Evolutionary conservation across 495 filamentous ascomycete species (phyloP).

Genomic region (Gamarada debralockiae): DNA sequence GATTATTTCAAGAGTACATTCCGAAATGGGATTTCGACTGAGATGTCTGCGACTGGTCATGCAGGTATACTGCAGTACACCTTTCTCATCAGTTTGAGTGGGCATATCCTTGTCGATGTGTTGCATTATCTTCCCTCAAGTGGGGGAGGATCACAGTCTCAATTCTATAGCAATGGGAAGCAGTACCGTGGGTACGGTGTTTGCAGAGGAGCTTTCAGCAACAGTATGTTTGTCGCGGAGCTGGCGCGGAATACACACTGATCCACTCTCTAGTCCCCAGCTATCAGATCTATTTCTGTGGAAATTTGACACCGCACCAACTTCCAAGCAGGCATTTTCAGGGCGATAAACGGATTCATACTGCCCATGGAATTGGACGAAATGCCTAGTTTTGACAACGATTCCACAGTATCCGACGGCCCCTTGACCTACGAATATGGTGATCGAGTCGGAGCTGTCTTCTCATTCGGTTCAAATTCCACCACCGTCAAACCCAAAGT

Average conservation of each 20-base stretch:
- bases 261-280: too few relatives aligned
- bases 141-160: conserved; percentile 40
- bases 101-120: conserved; percentile 25
- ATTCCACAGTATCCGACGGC: not conserved
- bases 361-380: not conserved
- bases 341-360: conserved; percentile 29
- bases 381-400: not conserved
- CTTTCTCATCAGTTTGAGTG: conserved; percentile 37
- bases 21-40: conserved; percentile 51
- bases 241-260: too few relatives aligned
- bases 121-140: conserved; percentile 39
- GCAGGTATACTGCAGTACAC: conserved; percentile 63
- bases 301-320: conserved; percentile 38
- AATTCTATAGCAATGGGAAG: conserved; percentile 45
- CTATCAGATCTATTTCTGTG: conserved; percentile 54
- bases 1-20: conserved; percentile 63
- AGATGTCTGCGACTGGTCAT: conserved; percentile 63
- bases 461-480: not conserved
- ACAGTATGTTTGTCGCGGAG: too few relatives aligned
- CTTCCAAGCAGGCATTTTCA: conserved; percentile 31
- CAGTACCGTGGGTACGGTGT: conserved; percentile 48
- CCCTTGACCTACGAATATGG: not conserved
- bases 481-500: conserved; percentile 3
- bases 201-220: conserved; percentile 53
- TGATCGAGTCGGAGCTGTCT: not conserved